Evolutionary conservation across 208 protist genomes (phyloP).

Genomic region (Leishmania arabica): DNA sequence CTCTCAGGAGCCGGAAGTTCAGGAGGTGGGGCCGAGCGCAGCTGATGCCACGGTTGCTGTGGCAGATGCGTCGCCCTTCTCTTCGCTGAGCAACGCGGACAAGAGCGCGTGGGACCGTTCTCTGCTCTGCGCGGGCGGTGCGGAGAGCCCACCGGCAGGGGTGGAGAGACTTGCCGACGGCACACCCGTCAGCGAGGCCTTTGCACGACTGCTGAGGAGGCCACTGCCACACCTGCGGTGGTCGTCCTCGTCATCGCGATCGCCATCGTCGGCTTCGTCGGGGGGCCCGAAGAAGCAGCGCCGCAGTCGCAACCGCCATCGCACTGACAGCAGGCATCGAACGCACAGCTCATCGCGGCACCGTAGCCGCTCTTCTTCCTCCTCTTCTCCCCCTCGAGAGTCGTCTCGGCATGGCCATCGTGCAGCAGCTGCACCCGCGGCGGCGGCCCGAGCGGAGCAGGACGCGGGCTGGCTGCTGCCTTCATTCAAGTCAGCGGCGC

Average conservation of each 20-base stretch:
- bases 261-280: constrained; percentile 3
- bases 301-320: not conserved
- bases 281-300: not conserved
- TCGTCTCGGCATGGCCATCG: not conserved
- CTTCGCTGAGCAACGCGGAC: not conserved
- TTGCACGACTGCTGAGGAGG: constrained; percentile 16
- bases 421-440: not conserved
- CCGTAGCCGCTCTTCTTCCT: not conserved
- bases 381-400: not conserved
- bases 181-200: not conserved
- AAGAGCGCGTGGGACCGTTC: not conserved
- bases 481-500: not conserved
- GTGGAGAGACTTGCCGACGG: not conserved
- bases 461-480: not conserved
- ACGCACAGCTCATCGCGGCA: not conserved
- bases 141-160: not conserved
- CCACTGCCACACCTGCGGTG: constrained; percentile 17
- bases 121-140: not conserved
- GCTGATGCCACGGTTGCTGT: not conserved
- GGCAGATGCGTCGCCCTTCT: not conserved
- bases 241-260: constrained; percentile 8
- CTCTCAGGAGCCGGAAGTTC: not conserved
- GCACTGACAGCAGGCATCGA: not conserved
- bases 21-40: not conserved
- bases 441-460: not conserved